phyloP scores from a whole-genome alignment of 176 grass and related monocot genomes.

The Thalia dealbata region DNA sequence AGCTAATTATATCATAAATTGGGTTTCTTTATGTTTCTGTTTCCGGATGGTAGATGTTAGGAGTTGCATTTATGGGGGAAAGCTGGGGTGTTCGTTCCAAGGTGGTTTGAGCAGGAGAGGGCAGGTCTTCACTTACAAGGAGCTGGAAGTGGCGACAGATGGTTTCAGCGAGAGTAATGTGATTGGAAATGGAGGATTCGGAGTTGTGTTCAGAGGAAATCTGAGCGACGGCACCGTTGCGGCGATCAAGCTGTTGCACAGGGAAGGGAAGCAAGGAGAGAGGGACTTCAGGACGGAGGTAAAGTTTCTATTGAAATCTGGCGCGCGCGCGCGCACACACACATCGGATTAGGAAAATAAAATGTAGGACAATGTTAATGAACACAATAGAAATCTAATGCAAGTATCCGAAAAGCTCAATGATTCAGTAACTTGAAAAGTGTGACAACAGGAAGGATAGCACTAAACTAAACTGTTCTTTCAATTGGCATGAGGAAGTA shows the following conservation, averaged over 20 bases:
- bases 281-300: constrained; percentile 96
- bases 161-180: constrained; percentile 76
- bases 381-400: not conserved
- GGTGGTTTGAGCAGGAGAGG: constrained; percentile 34
- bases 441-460: too few species aligned
- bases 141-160: constrained; percentile 78
- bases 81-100: constrained; percentile 46
- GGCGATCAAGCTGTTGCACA: constrained; percentile 77
- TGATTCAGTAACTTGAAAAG: not conserved
- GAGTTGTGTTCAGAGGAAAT: constrained; percentile 56
- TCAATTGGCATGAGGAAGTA: too few species aligned
- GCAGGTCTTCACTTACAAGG: constrained; percentile 95
- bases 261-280: constrained; percentile 69
- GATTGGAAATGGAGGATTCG: constrained; percentile 48
- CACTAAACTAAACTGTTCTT: too few species aligned
- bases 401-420: not conserved
- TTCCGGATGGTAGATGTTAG: constrained; percentile 9
- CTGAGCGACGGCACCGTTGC: constrained; percentile 70
- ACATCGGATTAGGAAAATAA: too few species aligned
- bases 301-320: not conserved
- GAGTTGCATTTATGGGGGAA: constrained; percentile 72
- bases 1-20: not conserved
- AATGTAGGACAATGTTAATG: not conserved
- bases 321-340: too few species aligned
- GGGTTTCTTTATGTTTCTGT: not conserved